Percentiles rank a stretch among this genome's conserved stretches.
Evolutionary conservation across 1,284 basidiomycete species (phyloP).

Genomic region (Laetiporus sulphureus): DNA sequence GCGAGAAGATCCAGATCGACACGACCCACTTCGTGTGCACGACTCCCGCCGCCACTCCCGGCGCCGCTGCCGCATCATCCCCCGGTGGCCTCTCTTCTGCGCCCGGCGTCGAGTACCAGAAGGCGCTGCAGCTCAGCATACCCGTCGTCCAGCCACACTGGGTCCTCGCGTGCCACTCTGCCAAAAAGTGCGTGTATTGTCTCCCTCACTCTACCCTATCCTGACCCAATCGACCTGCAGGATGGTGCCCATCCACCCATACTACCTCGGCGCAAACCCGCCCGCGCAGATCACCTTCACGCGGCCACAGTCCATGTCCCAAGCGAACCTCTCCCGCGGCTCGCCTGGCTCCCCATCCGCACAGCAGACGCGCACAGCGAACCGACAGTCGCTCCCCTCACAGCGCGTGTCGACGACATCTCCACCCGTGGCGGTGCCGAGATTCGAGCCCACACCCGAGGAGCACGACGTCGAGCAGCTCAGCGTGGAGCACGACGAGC

Average conservation of each 20-base stretch:
- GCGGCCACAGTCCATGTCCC: constrained; percentile 73
- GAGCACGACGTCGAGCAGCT: constrained; percentile 36
- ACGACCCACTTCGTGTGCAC: constrained; percentile 97
- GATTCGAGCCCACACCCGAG: constrained; percentile 46
- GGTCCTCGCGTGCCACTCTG: constrained; percentile 79
- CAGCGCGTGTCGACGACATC: constrained; percentile 32
- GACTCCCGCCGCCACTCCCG: constrained; percentile 65
- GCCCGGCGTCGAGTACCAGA: constrained; percentile 83
- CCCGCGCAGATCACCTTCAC: constrained; percentile 38
- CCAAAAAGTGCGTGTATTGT: constrained; percentile 59
- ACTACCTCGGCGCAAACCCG: constrained; percentile 68
- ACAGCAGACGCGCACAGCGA: constrained; percentile 26
- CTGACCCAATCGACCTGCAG: constrained; percentile 32
- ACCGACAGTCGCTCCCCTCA: constrained; percentile 58
- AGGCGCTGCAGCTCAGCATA: constrained; percentile 84
- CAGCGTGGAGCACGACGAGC: constrained; percentile 14
- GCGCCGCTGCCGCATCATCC: constrained; percentile 52
- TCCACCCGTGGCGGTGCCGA: constrained; percentile 18
- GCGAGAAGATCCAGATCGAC: constrained; percentile 91
- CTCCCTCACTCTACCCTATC: constrained; percentile 1
- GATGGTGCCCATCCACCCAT: constrained; percentile 81
- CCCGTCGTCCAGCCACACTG: constrained; percentile 89
- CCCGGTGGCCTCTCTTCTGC: constrained; percentile 42
- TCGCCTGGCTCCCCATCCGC: constrained; percentile 30
- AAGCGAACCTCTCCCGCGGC: constrained; percentile 46